Conservation (phyloP, 1,139 yeast species). For the Pichia sp. region DNA sequence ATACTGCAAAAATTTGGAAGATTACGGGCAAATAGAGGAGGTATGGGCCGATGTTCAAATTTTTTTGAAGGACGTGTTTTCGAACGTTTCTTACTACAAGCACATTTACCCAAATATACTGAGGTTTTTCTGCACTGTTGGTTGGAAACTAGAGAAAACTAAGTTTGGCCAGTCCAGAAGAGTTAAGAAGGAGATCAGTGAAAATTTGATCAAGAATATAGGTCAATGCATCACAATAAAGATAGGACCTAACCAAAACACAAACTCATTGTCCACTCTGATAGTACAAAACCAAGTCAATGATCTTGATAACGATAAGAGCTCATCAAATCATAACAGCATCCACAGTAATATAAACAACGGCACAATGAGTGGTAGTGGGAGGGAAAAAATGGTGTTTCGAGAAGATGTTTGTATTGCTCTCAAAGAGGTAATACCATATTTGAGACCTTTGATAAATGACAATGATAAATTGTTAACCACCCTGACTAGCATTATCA, state of each 20-base stretch:
- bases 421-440: constrained; percentile 38
- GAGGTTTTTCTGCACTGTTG: constrained; percentile 46
- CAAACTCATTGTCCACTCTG: constrained; percentile 14
- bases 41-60: constrained; percentile 56
- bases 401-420: constrained; percentile 41
- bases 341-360: not conserved
- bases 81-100: constrained; percentile 48
- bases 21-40: constrained; percentile 72
- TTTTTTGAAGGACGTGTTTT: constrained; percentile 57
- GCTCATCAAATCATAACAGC: not conserved
- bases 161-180: constrained; percentile 61
- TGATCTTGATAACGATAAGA: constrained; percentile 2
- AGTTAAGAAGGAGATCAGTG: constrained; percentile 63
- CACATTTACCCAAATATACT: constrained; percentile 50
- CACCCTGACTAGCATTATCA: constrained; percentile 43
- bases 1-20: constrained; percentile 57
- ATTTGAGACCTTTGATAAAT: constrained; percentile 41
- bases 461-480: constrained; percentile 51
- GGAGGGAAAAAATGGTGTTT: constrained; percentile 19
- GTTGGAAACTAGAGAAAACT: constrained; percentile 52
- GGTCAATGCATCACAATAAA: constrained; percentile 38
- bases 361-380: not conserved
- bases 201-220: constrained; percentile 55
- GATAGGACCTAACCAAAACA: constrained; percentile 13
- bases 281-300: constrained; percentile 6